phyloP scores from a whole-genome alignment of 148 eudicot genomes.

The Vaccinium myrtillus region DNA sequence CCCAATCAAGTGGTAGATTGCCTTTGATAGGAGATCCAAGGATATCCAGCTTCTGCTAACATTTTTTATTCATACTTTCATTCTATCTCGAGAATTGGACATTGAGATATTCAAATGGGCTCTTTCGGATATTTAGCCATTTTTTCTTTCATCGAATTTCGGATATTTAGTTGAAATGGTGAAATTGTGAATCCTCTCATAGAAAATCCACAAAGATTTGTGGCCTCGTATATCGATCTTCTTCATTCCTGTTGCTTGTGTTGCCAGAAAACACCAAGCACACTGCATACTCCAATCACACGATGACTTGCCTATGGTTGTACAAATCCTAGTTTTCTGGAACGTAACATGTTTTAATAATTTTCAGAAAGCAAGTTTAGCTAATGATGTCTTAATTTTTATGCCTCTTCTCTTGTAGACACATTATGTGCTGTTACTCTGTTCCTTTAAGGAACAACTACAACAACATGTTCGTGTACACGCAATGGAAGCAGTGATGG shows the following conservation, averaged over 20 bases:
- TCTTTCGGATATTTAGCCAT: background rate
- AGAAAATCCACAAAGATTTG: background rate
- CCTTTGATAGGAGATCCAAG: background rate
- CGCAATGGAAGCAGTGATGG: slow-evolving; percentile 99
- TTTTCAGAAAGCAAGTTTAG: background rate
- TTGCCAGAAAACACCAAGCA: background rate
- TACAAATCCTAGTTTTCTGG: background rate
- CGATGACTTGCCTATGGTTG: background rate
- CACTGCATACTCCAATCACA: background rate
- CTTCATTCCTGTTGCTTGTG: background rate
- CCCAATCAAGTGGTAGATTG: background rate
- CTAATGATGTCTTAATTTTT: slow-evolving; percentile 1
- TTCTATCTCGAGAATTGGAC: background rate
- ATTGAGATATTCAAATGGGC: background rate
- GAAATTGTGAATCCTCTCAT: background rate
- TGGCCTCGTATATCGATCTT: background rate
- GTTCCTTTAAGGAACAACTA: slow-evolving; percentile 84
- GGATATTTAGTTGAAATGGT: background rate
- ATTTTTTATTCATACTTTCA: background rate
- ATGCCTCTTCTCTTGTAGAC: slow-evolving; percentile 38
- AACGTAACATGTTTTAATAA: background rate
- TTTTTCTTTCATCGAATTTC: background rate
- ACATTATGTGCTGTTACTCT: slow-evolving; percentile 79
- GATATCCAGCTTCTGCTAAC: background rate
- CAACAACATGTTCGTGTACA: slow-evolving; percentile 94